Base-by-base conservation (phyloP, 23 red algal species). In the Gracilaria domingensis region DNA sequence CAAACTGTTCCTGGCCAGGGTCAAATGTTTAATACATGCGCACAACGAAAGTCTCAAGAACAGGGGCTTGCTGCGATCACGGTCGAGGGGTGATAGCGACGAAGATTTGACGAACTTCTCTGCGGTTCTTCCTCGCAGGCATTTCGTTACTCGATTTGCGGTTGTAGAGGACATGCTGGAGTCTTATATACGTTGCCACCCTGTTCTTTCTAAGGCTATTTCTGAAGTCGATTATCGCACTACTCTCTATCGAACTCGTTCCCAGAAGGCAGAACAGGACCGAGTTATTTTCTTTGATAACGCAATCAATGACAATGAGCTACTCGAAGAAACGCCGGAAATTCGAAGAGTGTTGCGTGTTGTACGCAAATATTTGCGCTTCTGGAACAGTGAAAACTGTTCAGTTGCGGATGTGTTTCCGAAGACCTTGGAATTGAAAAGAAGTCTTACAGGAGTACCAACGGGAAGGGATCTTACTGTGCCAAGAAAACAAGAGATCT, bases 271-370 rank as follows among this genome's bases (percentile, higher is more conserved):
- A 49, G 23, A 75, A 75, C 24, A n/a, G 70, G 20, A 49, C 23
- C 35, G 34, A 75, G 70, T 30, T 75, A 33, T 33, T 75, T 40
- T 75, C 70, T 75, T 45, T 45, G 20, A 75, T 75, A 40, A 40
- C 20, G 42, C 34, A n/a, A 49, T 48, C 45, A 48, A 48, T 12
- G 45, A 48, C 45, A 45, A 40, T 23, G 35, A 33, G 28, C 34
- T 75, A 33, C 42, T 75, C 24, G 42, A 40, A 30, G 34, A 75
- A 40, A 49, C 34, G 35, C 20, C 7, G 70, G 70, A 75, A 30
- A 45, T 75, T n/a, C 70, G 34, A 8, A 75, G 34, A 40, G 34
- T 75, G 34, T 75, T 75, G 18, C 23, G 70, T n/a, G 24, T 75
- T 35, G 20, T 75, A 33, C 70, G 70, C 36, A n/a, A 35, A 24